These are phyloP conservation scores for Fusarium sp. DNA, from an alignment of 2,329 filamentous ascomycete genomes.

Conservation along the genomic window DNA sequence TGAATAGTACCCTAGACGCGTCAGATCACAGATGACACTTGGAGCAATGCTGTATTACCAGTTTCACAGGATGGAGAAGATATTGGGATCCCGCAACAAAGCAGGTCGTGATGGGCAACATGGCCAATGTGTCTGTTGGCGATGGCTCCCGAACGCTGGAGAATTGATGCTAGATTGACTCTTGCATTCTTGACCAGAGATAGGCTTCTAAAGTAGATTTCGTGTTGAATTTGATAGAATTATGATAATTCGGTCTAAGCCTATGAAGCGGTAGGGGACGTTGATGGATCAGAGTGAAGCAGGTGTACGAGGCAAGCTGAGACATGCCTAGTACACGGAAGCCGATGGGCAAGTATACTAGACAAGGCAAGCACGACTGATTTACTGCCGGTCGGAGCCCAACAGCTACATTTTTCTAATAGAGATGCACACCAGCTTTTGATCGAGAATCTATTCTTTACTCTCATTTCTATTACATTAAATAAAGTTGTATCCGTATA, in stretches of 20 bases:
- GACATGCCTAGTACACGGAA: conserved; percentile 5
- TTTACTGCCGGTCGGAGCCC: neutral
- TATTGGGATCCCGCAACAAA: conserved; percentile 55
- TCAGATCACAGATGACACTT: neutral
- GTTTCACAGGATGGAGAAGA: conserved; percentile 54
- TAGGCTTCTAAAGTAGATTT: neutral
- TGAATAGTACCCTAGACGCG: conserved; percentile 54
- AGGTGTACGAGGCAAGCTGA: conserved; percentile 18
- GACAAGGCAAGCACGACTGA: neutral
- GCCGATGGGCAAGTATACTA: neutral
- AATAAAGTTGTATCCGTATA: neutral
- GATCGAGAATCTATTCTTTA: neutral
- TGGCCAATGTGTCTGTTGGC: conserved; percentile 15
- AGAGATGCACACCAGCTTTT: neutral
- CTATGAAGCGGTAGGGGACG: neutral
- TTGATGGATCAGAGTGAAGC: neutral
- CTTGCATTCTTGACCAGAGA: conserved; percentile 1
- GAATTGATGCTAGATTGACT: conserved; percentile 9
- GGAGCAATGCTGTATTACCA: conserved; percentile 42
- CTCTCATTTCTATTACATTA: neutral
- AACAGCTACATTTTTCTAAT: neutral
- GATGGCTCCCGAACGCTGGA: neutral
- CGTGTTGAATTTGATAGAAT: neutral
- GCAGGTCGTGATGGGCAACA: conserved; percentile 53
- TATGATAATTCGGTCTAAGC: neutral